Base-by-base conservation (phyloP, 202 grass and related monocot genomes). In the Brachypodium distachyon region DNA sequence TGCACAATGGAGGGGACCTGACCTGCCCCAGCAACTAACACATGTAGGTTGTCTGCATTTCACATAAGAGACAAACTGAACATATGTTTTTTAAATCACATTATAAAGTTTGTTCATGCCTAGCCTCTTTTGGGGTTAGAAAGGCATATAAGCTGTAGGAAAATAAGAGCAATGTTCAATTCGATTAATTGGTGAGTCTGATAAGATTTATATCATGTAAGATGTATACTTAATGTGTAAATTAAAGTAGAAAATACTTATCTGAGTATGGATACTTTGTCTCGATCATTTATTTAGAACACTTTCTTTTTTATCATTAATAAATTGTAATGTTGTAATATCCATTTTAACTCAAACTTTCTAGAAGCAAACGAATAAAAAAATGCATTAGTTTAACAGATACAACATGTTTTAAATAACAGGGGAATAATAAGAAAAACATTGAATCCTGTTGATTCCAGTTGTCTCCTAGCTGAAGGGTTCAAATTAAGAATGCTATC, bases 11-110 rank as follows among this genome's bases (percentile, higher is more conserved):
- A 61, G 18, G 72, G 62, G 40, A 41, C n/a, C 58, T 72, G 6
- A n/a, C n/a, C n/a, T n/a, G n/a, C n/a, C 43, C 41, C 62, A 58
- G 50, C 61, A 70, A 76, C 77, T 29, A 61, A 81, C 71, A 81
- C 69, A 76, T 70, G 70, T 70, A 76, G 62, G 10, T 29, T 76
- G 71, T 76, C 43, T 70, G 62, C 49, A 51, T 17, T 73, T 3
- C 60, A 74, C 76, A 42, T 61, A 57, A 46, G 18, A 53, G 33
- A 84, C 64, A 83, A 77, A 69, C 44, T 11, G 55, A 42, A 42
- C 57, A 33, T 43, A n/a, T 41, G 12, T 52, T 77, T 76, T 67
- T 39, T 16, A 26, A 71, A 48, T 3, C 40, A 28, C 16, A 38
- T 1, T 67, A 29, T 65, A 28, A 72, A 54, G 26, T 63, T 64